Evolutionary conservation across 1,284 basidiomycete genomes (phyloP).

Genomic region (Cronartium quercuum): DNA sequence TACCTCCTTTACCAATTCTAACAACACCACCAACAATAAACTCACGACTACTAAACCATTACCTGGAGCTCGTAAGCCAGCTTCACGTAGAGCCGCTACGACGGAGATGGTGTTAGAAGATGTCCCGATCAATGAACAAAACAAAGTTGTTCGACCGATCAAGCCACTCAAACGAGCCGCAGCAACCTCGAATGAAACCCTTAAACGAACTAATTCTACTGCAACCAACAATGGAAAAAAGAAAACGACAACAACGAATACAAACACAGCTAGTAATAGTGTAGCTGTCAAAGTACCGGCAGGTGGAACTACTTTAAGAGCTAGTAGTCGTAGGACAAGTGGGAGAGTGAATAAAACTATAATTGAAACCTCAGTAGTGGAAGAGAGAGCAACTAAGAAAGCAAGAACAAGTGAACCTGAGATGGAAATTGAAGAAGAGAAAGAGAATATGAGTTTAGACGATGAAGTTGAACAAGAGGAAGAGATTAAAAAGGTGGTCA

Average conservation of each 20-base stretch:
- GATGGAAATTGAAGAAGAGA: constrained; percentile 10
- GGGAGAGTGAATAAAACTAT: neutral
- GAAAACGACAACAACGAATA: neutral
- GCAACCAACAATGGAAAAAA: neutral
- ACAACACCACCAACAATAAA: neutral
- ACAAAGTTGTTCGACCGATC: neutral
- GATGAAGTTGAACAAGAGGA: neutral
- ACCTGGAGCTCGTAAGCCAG: neutral
- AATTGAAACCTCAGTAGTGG: constrained; percentile 2
- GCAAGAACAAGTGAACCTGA: constrained; percentile 31
- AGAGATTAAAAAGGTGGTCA: neutral
- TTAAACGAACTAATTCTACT: neutral
- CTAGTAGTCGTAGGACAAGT: neutral
- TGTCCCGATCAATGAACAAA: constrained; percentile 10
- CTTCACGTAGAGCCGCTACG: constrained; percentile 14
- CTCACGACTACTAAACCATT: neutral
- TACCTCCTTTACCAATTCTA: neutral
- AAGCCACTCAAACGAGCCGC: constrained; percentile 23
- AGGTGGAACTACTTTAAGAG: too few species aligned
- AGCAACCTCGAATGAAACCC: neutral
- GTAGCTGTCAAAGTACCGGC: neutral
- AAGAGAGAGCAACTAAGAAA: constrained; percentile 13
- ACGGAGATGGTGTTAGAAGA: constrained; percentile 22
- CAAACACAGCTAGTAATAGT: neutral
- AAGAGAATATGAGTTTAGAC: constrained; percentile 7